phyloP scores from a whole-genome alignment of 1,139 yeast species.

The Maudiozyma humilis region DNA sequence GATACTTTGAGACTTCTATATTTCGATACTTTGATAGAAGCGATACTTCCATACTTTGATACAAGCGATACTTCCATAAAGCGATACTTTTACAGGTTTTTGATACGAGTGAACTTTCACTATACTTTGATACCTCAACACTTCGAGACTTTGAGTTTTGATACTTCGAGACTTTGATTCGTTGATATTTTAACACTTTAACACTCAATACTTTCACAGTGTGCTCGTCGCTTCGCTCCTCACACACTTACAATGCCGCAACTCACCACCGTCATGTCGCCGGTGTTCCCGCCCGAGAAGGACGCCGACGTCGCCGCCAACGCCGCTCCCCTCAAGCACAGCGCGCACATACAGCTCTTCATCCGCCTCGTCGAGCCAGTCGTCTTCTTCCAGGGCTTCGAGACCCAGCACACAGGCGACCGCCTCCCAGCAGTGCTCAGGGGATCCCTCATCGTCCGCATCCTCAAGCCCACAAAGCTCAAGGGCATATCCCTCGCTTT shows the following conservation, averaged over 20 bases:
- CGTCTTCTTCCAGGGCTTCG: slow-evolving; percentile 76
- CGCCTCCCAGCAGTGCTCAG: slow-evolving; percentile 77
- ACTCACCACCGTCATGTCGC: slow-evolving; percentile 19
- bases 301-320: slow-evolving; percentile 29
- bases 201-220: too few species aligned
- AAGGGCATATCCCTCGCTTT: slow-evolving; percentile 60
- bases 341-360: slow-evolving; percentile 31
- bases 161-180: too few species aligned
- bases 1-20: too few species aligned
- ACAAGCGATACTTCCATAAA: too few species aligned
- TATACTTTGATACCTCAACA: too few species aligned
- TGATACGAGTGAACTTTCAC: too few species aligned
- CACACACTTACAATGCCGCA: slow-evolving; percentile 18
- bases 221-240: too few species aligned
- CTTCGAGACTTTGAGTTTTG: too few species aligned
- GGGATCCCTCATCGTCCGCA: slow-evolving; percentile 68
- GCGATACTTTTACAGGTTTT: too few species aligned
- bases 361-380: slow-evolving; percentile 62
- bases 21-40: too few species aligned
- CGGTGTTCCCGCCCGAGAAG: slow-evolving; percentile 34
- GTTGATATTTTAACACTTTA: too few species aligned
- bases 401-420: slow-evolving; percentile 51
- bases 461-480: slow-evolving; percentile 67
- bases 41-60: too few species aligned
- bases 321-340: slow-evolving; percentile 32